phyloP scores from a whole-genome alignment of 768 basidiomycete genomes.

The Cyclocybe cylindracea region DNA sequence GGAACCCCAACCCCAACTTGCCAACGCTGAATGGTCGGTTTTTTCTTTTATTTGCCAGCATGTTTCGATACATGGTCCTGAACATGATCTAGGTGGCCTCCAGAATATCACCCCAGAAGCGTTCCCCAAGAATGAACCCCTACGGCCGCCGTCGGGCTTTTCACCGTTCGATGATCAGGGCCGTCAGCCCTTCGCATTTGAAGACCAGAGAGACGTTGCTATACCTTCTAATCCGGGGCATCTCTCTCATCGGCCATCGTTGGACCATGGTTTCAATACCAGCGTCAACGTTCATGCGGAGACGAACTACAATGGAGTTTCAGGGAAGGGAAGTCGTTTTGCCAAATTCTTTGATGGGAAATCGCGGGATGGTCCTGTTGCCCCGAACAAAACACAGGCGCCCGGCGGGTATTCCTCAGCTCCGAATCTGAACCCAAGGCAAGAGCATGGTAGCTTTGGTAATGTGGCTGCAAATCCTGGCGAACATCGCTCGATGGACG shows the following conservation, averaged over 20 bases:
- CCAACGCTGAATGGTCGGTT: conserved; percentile 27
- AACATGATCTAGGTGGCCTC: conserved; percentile 9
- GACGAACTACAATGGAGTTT: conserved; percentile 41
- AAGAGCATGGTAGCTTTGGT: conserved; percentile 42
- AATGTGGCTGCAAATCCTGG: conserved; percentile 34
- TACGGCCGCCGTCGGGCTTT: conserved; percentile 39
- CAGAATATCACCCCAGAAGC: conserved; percentile 9
- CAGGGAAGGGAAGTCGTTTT: conserved; percentile 77
- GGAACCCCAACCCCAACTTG: conserved; percentile 12
- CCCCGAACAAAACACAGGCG: conserved; percentile 37
- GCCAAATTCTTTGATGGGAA: conserved; percentile 89
- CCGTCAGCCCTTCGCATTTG: conserved; percentile 19
- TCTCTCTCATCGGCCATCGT: conserved; percentile 16
- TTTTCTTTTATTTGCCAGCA: neutral
- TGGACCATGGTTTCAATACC: conserved; percentile 18
- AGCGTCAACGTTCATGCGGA: conserved; percentile 23
- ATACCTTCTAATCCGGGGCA: conserved; percentile 6
- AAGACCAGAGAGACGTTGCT: conserved; percentile 16
- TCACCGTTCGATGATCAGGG: conserved; percentile 59
- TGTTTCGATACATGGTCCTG: neutral
- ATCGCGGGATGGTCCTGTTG: conserved; percentile 40
- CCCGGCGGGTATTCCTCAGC: conserved; percentile 42
- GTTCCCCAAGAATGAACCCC: conserved; percentile 23
- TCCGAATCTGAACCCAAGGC: conserved; percentile 46
- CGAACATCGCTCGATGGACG: conserved; percentile 71